Conservation (phyloP, 75 land plant species). For the Gnetum montanum region DNA sequence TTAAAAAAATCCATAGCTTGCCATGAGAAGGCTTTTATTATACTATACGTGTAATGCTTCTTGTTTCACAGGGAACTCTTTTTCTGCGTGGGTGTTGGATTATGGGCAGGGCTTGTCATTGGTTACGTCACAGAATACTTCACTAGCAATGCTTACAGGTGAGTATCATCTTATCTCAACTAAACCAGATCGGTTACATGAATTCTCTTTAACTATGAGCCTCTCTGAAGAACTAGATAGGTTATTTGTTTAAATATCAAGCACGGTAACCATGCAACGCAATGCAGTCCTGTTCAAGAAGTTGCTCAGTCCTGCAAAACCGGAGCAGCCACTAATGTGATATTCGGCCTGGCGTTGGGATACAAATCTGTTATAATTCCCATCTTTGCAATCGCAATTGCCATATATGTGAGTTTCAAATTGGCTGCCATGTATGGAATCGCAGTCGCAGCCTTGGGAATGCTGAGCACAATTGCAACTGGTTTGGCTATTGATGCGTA, state of each 20-base stretch:
- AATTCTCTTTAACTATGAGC: not conserved
- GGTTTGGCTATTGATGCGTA: constrained; percentile 81
- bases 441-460: constrained; percentile 76
- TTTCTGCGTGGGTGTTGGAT: constrained; percentile 62
- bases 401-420: constrained; percentile 66
- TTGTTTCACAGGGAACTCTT: constrained; percentile 44
- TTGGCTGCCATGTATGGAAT: constrained; percentile 84
- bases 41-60: no score
- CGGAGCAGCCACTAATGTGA: constrained; percentile 83
- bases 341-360: constrained; percentile 72
- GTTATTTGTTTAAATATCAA: not conserved
- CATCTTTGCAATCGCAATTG: constrained; percentile 66
- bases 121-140: constrained; percentile 74
- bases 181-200: not conserved
- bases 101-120: constrained; percentile 76
- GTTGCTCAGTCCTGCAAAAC: constrained; percentile 81
- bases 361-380: constrained; percentile 84
- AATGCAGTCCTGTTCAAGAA: constrained; percentile 76
- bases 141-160: constrained; percentile 85
- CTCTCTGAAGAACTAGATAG: not conserved
- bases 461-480: constrained; percentile 82
- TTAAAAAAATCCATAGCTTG: no score
- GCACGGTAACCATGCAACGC: not conserved
- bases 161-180: not conserved
- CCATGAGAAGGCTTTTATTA: no score